Evolutionary conservation across 108 stramenopile genomes (phyloP).

Genomic region (Skeletonema grethae): DNA sequence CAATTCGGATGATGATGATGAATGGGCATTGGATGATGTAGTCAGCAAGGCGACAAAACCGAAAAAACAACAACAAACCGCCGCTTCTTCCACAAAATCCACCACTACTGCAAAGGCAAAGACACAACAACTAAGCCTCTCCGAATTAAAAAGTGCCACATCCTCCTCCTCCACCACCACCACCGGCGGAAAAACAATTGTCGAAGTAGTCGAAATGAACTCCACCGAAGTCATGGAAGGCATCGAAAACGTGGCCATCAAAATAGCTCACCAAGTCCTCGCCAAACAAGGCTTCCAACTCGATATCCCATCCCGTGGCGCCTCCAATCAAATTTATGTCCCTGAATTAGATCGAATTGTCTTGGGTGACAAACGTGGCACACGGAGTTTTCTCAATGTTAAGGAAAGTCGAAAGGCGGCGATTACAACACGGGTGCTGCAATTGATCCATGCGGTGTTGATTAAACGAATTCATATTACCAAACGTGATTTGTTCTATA

Average conservation of each 20-base stretch:
- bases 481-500: slow-evolving; percentile 98
- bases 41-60: neutral
- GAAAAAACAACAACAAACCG: neutral
- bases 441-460: slow-evolving; percentile 93
- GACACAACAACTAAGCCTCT: slow-evolving; percentile 17
- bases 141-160: slow-evolving; percentile 18
- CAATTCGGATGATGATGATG: slow-evolving; percentile 8
- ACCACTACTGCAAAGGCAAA: neutral
- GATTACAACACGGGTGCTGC: slow-evolving; percentile 92
- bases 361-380: slow-evolving; percentile 66
- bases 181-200: slow-evolving; percentile 43
- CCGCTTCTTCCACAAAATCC: neutral
- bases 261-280: slow-evolving; percentile 68
- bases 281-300: slow-evolving; percentile 52
- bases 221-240: slow-evolving; percentile 75
- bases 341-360: slow-evolving; percentile 92
- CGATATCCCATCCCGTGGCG: slow-evolving; percentile 80
- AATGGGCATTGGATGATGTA: slow-evolving; percentile 13
- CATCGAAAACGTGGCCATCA: slow-evolving; percentile 78
- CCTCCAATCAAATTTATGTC: slow-evolving; percentile 91
- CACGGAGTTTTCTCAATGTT: slow-evolving; percentile 79
- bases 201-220: slow-evolving; percentile 79
- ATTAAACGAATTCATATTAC: slow-evolving; percentile 96
- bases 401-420: slow-evolving; percentile 84
- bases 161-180: neutral